These are phyloP conservation scores for Boletellus ananiceps DNA, from an alignment of 768 basidiomycete genomes.

Conservation along the genomic window DNA sequence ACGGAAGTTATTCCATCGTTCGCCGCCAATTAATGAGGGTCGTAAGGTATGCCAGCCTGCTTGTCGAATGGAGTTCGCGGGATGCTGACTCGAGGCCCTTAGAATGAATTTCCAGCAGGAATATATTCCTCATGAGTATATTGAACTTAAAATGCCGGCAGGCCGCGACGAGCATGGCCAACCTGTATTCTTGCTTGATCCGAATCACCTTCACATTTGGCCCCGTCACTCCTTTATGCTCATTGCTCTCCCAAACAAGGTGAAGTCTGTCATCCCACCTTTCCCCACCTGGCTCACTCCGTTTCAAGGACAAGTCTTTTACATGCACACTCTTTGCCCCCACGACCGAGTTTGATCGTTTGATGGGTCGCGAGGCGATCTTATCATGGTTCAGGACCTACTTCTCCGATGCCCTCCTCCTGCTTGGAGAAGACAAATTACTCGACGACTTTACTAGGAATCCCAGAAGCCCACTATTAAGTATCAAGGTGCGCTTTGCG, in stretches of 20 bases:
- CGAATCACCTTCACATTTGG: conserved; percentile 98
- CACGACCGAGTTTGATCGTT: conserved; percentile 64
- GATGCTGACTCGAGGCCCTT: conserved; percentile 21
- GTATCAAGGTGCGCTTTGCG: conserved; percentile 69
- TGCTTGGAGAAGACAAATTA: conserved; percentile 79
- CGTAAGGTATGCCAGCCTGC: conserved; percentile 57
- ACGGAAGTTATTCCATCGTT: conserved; percentile 91
- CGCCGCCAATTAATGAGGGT: conserved; percentile 94
- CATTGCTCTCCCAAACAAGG: conserved; percentile 96
- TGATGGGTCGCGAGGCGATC: conserved; percentile 53
- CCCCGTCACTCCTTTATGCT: conserved; percentile 99
- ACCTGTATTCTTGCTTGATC: conserved; percentile 79
- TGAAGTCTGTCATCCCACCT: conserved; percentile 34
- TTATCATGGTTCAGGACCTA: conserved; percentile 74
- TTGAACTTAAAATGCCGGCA: conserved; percentile 94
- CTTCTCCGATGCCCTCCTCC: conserved; percentile 83
- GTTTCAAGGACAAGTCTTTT: conserved; percentile 85
- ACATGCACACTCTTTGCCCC: conserved; percentile 96
- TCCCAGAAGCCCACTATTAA: conserved; percentile 86
- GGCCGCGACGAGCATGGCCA: conserved; percentile 56
- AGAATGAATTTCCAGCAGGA: conserved; percentile 96
- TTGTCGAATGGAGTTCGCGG: conserved; percentile 4
- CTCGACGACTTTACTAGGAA: conserved; percentile 76
- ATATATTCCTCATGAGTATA: conserved; percentile 93
- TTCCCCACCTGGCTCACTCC: conserved; percentile 26